Evolutionary conservation across 78 protist species (phyloP).

Genomic region (Trichosphaerium sp.): DNA sequence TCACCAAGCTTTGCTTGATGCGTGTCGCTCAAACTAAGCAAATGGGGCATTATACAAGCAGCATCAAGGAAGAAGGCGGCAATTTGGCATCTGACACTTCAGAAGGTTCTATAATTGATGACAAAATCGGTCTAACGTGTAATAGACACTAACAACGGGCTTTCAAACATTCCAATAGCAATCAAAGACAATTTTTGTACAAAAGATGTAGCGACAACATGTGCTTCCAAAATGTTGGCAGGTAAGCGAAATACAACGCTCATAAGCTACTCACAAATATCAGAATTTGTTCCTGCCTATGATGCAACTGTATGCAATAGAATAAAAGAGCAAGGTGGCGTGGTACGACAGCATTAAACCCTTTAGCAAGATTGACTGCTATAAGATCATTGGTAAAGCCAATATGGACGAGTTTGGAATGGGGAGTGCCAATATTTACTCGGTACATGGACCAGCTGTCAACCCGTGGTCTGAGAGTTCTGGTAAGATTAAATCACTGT

Average conservation of each 20-base stretch:
- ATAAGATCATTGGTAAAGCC: constrained; percentile 68
- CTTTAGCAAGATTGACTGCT: no score
- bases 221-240: constrained; percentile 44
- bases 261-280: background rate
- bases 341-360: no score
- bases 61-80: no score
- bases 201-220: constrained; percentile 30
- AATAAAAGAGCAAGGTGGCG: constrained; percentile 55
- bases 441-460: constrained; percentile 1
- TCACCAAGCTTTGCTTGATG: no score
- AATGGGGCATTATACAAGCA: no score
- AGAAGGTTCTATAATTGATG: no score
- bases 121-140: no score
- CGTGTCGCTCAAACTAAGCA: no score
- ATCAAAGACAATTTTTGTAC: constrained; percentile 69
- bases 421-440: constrained; percentile 40
- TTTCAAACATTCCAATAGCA: constrained; percentile 67
- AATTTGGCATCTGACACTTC: no score
- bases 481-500: background rate
- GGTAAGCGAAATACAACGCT: background rate
- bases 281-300: constrained; percentile 54
- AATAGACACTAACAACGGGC: background rate
- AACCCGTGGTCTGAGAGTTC: constrained; percentile 11
- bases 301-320: constrained; percentile 45
- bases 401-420: constrained; percentile 85